These are phyloP conservation scores for Stephania cephalantha DNA, from an alignment of 164 flowering plant genomes.

Conservation along the genomic window DNA sequence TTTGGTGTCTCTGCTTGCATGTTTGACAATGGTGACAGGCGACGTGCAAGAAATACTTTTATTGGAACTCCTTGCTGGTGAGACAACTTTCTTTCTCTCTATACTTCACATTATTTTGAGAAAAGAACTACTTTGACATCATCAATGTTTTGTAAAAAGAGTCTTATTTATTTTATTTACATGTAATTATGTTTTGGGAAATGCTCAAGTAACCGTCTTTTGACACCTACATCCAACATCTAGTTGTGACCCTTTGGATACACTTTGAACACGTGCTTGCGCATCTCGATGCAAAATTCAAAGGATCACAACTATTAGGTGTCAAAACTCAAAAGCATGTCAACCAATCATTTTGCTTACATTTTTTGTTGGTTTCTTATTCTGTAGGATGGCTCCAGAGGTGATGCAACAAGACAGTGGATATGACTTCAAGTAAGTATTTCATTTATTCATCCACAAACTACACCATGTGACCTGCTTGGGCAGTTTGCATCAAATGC, in stretches of 20 bases:
- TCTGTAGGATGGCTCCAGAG: constrained; percentile 91
- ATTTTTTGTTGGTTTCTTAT: constrained; percentile 9
- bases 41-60: constrained; percentile 77
- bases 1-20: constrained; percentile 91
- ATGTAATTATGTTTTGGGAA: background rate
- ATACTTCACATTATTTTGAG: too few relatives aligned
- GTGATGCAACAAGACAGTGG: constrained; percentile 87
- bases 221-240: too few relatives aligned
- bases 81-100: constrained; percentile 2
- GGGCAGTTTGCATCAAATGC: too few relatives aligned
- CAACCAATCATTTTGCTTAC: too few relatives aligned
- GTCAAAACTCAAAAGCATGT: too few relatives aligned
- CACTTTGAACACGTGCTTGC: too few relatives aligned
- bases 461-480: too few relatives aligned
- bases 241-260: too few relatives aligned
- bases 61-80: constrained; percentile 96
- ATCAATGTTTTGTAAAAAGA: background rate
- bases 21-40: constrained; percentile 82
- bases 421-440: constrained; percentile 77
- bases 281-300: too few relatives aligned
- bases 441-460: background rate
- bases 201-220: too few relatives aligned
- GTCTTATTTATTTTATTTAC: background rate
- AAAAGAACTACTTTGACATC: background rate
- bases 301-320: too few relatives aligned